Evolutionary conservation across 306 rosid species (phyloP).

Genomic region (Medicago lupulina): DNA sequence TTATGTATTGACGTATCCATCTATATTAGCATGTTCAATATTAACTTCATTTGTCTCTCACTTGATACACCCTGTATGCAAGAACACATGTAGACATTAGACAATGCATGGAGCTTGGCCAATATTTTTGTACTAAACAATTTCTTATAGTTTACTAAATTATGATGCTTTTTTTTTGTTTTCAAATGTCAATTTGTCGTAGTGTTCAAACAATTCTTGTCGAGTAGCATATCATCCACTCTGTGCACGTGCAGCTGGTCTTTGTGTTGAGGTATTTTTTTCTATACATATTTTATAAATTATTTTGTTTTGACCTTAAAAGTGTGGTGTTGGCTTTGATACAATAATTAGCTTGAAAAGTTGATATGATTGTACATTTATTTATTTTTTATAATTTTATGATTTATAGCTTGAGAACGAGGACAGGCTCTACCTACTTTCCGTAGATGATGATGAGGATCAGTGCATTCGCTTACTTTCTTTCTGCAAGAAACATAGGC

Average conservation of each 20-base stretch:
- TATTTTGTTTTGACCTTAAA: constrained; percentile 35
- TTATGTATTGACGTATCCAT: background rate
- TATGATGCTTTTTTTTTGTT: constrained; percentile 28
- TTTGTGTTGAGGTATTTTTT: constrained; percentile 89
- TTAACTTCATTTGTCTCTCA: constrained; percentile 11
- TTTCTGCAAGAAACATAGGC: constrained; percentile 95
- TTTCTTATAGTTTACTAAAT: constrained; percentile 22
- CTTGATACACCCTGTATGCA: constrained; percentile 7
- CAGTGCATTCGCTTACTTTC: constrained; percentile 97
- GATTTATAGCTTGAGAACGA: constrained; percentile 87
- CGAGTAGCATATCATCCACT: constrained; percentile 98
- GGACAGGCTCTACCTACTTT: constrained; percentile 90
- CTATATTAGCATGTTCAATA: constrained; percentile 3
- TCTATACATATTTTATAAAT: background rate
- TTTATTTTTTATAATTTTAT: constrained; percentile 38
- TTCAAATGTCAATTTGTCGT: constrained; percentile 44
- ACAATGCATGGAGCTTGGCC: constrained; percentile 1
- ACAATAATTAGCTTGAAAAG: constrained; percentile 18
- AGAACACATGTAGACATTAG: background rate
- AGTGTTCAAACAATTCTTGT: constrained; percentile 97
- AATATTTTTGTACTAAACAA: constrained; percentile 30
- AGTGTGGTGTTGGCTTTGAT: constrained; percentile 32
- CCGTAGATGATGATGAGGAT: constrained; percentile 93
- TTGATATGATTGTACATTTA: constrained; percentile 14
- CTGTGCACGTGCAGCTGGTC: constrained; percentile 99